Conservation (phyloP, 1,284 basidiomycete genomes). For the Leccinum huronense region DNA sequence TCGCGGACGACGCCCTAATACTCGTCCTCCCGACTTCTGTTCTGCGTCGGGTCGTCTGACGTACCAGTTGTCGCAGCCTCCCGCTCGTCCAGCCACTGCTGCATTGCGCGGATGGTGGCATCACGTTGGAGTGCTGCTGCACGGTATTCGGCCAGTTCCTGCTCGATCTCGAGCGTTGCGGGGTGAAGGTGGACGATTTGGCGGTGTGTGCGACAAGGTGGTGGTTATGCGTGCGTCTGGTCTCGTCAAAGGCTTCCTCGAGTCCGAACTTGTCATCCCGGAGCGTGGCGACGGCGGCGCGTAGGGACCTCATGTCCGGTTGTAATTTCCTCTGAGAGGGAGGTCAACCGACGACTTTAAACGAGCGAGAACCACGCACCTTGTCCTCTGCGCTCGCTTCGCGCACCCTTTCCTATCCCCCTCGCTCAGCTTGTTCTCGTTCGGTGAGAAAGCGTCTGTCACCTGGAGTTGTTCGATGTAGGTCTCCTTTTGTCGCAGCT, state of each 20-base stretch:
- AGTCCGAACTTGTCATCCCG: slow-evolving; percentile 58
- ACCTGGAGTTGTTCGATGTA: slow-evolving; percentile 59
- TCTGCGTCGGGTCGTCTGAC: slow-evolving; percentile 15
- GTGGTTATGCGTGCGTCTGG: slow-evolving; percentile 47
- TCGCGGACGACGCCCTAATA: slow-evolving; percentile 56
- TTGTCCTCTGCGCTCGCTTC: slow-evolving; percentile 50
- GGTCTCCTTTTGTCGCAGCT: slow-evolving; percentile 58
- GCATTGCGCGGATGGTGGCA: slow-evolving; percentile 43
- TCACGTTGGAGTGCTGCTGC: slow-evolving; percentile 44
- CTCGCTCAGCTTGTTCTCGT: slow-evolving; percentile 56
- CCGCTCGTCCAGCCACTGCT: slow-evolving; percentile 48
- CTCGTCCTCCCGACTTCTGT: slow-evolving; percentile 41
- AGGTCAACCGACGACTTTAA: background rate
- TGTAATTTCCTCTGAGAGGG: slow-evolving; percentile 34
- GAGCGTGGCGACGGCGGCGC: slow-evolving; percentile 45
- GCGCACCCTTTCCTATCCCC: slow-evolving; percentile 47
- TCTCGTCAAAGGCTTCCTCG: slow-evolving; percentile 47
- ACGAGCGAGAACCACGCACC: slow-evolving; percentile 37
- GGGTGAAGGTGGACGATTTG: slow-evolving; percentile 46
- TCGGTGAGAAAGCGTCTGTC: slow-evolving; percentile 64
- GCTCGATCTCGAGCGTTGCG: slow-evolving; percentile 45
- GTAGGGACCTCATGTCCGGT: slow-evolving; percentile 48
- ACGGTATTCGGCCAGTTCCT: slow-evolving; percentile 43
- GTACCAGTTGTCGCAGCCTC: slow-evolving; percentile 21
- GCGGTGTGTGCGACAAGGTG: slow-evolving; percentile 47